Evolutionary conservation across 768 basidiomycete genomes (phyloP).

Genomic region (Arthromyces matolae): DNA sequence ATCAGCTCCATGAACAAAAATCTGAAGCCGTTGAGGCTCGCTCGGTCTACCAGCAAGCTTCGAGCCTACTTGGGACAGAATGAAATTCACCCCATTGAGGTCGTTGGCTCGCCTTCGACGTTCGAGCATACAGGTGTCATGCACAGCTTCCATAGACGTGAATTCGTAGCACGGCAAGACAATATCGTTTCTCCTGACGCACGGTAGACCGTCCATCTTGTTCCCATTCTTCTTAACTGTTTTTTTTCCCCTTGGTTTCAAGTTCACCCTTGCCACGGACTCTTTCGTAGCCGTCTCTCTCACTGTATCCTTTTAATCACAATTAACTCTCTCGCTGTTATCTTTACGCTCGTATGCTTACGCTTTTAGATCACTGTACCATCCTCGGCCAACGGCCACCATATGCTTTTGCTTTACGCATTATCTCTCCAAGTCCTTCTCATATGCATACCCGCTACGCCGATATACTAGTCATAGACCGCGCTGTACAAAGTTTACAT

Average conservation of each 20-base stretch:
- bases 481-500: too few relatives aligned
- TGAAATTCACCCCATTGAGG: conserved; percentile 57
- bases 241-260: conserved; percentile 14
- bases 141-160: conserved; percentile 40
- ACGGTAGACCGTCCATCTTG: too few relatives aligned
- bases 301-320: conserved; percentile 8
- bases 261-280: background rate
- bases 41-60: conserved; percentile 57
- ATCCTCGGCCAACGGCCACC: too few relatives aligned
- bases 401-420: too few relatives aligned
- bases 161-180: conserved; percentile 27
- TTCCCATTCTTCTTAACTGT: conserved; percentile 12
- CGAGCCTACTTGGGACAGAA: conserved; percentile 52
- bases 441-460: too few relatives aligned
- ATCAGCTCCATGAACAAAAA: conserved; percentile 38
- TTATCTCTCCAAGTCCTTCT: too few relatives aligned
- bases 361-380: too few relatives aligned
- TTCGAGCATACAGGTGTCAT: conserved; percentile 40
- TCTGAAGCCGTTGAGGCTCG: conserved; percentile 58
- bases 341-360: too few relatives aligned
- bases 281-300: background rate
- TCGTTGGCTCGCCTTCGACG: conserved; percentile 58
- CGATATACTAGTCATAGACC: too few relatives aligned
- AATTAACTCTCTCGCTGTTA: too few relatives aligned
- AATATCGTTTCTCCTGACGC: too few relatives aligned